Percentiles rank a stretch among this genome's conserved stretches.
phyloP scores from a whole-genome alignment of 2,329 filamentous ascomycete genomes.

The Phaeosphaeria sp. region DNA sequence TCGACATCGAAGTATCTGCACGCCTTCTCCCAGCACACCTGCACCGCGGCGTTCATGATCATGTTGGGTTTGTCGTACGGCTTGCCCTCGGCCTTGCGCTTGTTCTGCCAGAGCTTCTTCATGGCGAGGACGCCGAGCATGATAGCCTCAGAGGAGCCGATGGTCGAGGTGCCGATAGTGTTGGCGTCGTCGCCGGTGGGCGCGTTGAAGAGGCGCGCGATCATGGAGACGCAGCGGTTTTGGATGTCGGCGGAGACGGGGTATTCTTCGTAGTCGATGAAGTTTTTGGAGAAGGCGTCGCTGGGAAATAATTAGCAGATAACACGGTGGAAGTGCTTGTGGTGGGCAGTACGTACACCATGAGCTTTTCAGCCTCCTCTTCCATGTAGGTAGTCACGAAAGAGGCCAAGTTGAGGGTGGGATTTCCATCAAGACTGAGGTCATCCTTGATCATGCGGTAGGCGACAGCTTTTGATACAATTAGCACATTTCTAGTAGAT shows the following conservation, averaged over 20 bases:
- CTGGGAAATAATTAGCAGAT: too few relatives aligned
- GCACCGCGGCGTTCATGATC: conserved; percentile 93
- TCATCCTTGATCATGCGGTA: conserved; percentile 94
- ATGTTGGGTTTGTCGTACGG: conserved; percentile 83
- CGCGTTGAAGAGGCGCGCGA: conserved; percentile 81
- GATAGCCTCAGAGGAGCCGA: conserved; percentile 89
- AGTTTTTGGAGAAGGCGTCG: conserved; percentile 92
- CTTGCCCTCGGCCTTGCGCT: conserved; percentile 82
- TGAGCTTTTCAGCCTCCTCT: conserved; percentile 94
- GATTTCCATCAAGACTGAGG: conserved; percentile 80
- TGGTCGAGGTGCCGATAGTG: conserved; percentile 84
- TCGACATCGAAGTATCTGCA: conserved; percentile 88
- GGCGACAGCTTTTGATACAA: too few relatives aligned
- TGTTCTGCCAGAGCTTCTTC: conserved; percentile 94
- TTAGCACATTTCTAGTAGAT: too few relatives aligned
- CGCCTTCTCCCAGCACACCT: conserved; percentile 95
- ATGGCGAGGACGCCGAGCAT: conserved; percentile 79
- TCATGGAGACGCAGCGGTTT: conserved; percentile 72
- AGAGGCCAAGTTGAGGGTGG: conserved; percentile 73
- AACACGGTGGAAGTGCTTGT: too few relatives aligned
- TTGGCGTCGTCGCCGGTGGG: conserved; percentile 66
- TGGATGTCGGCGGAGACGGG: conserved; percentile 66
- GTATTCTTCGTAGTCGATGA: conserved; percentile 64
- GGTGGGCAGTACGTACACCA: conserved; percentile 66
- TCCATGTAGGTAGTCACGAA: conserved; percentile 99